Conservation (phyloP, 441 rosid species). For the Gossypium armourianum region DNA sequence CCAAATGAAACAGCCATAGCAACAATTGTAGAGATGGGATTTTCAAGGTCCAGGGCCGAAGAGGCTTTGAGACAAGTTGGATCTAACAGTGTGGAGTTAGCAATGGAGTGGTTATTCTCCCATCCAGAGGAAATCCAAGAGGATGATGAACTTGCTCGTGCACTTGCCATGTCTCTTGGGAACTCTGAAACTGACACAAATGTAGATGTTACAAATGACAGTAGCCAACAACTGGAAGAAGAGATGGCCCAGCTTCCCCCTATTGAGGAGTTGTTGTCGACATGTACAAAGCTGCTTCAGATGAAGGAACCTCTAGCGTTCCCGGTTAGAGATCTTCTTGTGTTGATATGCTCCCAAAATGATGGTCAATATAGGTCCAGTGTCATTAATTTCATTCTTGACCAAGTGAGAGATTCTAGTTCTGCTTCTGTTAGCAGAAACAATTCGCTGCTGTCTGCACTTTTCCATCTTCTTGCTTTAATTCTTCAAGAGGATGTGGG, state of each 20-base stretch:
- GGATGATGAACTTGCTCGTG: slow-evolving; percentile 98
- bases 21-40: slow-evolving; percentile 97
- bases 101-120: slow-evolving; percentile 96
- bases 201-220: slow-evolving; percentile 45
- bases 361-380: slow-evolving; percentile 75
- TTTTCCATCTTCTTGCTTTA: slow-evolving; percentile 87
- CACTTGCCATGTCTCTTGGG: slow-evolving; percentile 94
- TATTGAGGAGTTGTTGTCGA: slow-evolving; percentile 73
- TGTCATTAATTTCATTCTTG: slow-evolving; percentile 65
- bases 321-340: slow-evolving; percentile 81
- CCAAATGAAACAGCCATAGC: slow-evolving; percentile 78
- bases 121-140: slow-evolving; percentile 86
- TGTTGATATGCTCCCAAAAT: slow-evolving; percentile 74
- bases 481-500: slow-evolving; percentile 75
- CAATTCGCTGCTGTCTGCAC: slow-evolving; percentile 44
- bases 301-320: slow-evolving; percentile 83
- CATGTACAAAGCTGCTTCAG: slow-evolving; percentile 78
- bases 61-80: slow-evolving; percentile 95
- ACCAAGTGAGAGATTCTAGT: slow-evolving; percentile 55
- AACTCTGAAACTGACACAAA: slow-evolving; percentile 71
- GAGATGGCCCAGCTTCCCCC: slow-evolving; percentile 80
- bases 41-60: slow-evolving; percentile 87
- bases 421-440: slow-evolving; percentile 44
- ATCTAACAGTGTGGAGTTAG: slow-evolving; percentile 88
- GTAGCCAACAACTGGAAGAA: slow-evolving; percentile 45